Base-by-base conservation (phyloP, 257 asterid species). In the Nicotiana noctiflora region DNA sequence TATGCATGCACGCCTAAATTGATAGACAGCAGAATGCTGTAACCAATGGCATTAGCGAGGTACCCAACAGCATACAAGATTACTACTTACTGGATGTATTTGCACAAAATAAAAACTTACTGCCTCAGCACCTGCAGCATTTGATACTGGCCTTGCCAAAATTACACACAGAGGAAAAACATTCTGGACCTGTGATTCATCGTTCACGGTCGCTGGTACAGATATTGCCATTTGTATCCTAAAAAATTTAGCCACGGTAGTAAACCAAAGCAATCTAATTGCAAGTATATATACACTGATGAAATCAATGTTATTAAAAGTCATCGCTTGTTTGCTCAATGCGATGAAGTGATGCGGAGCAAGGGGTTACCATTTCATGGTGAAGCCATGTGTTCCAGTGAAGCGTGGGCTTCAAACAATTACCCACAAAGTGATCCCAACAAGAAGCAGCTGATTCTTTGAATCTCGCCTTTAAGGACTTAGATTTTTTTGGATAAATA, bases 221-320 rank as follows among this genome's bases (percentile, higher is more conserved):
- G 97, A 89, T 76, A 96, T 82, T 76, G 93, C 83, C 98, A 96
- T 86, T 89, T 91, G 90, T 79, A 96, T 92, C 97, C 98, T 96
- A 64, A 80, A 61, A 79, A 82, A 40, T 31, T 10, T 57, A 53
- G 31, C 40, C 40, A 62, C 29, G 55, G 65, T 63, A 46, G 53
- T 46, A 72, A 72, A 46, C 40, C 23, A 23, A 72, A 72, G 18
- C 60, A 23, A 70, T 12, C 60, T 14, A 25, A 23, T 23, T 46
- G 78, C 60, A 13, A 72, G 37, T 46, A 72, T 4, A 46, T 18
- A 46, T 23, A 49, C 78, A 4, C 23, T 72, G 21, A 51, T 13
- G 17, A 51, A 51, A 51, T 51, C 15, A 40, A 40, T 40, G 3
- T 40, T 8, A 40, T 8, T 40, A 40, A 40, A 40, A 8, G 12